Evolutionary conservation across 106 monocot genomes (phyloP), one percentile per base, ranked within the genome.

Genomic region (Cymbidium sinense): DNA sequence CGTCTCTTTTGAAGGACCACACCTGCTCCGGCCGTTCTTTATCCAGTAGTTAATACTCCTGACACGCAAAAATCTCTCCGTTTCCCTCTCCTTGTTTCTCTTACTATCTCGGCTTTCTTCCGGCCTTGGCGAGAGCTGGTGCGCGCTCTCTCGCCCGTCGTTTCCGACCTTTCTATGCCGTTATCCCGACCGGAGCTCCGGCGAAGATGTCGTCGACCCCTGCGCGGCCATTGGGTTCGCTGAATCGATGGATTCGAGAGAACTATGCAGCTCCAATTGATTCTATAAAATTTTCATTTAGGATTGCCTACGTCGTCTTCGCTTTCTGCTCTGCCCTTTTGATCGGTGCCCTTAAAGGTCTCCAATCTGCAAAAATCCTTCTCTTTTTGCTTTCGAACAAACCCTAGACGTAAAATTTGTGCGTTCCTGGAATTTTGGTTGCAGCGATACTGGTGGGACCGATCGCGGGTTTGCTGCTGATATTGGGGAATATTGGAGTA

Each of bases 271-370:
- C 77, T 37, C 78, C 83, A 7, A 11, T 87, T 2, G 73, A 82
- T 19, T 82, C 84, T 4, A 35, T 87, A 44, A 71, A 86, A 30
- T 73, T 75, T 15, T 55, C 50, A 19, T 21, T 87, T 29, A 81
- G 62, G 62, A 25, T 80, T 25, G 35, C 77, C 30, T 89, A 89
- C 43, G 89, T 96, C 2, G 82, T 93, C 58, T 80, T 96, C 77
- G 77, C 85, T 72, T 96, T 93, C 86, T 84, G 87, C 80, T 78
- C 82, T 54, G 96, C 93, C 19, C 81, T 96, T 75, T 83, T 89
- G 33, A 65, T 91, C 77, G 96, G 96, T 0, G 86, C 81, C 4
- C 84, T 93, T 76, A 96, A 96, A 96, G 96, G 96, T 89, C 20
- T 74, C 10, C 5, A 33, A 35, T 67, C 31, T 67, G n/a, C 67